Percentiles rank a stretch among this genome's conserved stretches.
phyloP scores from a whole-genome alignment of 2,329 filamentous ascomycete species.

The Graphiopsis chlorocephala region DNA sequence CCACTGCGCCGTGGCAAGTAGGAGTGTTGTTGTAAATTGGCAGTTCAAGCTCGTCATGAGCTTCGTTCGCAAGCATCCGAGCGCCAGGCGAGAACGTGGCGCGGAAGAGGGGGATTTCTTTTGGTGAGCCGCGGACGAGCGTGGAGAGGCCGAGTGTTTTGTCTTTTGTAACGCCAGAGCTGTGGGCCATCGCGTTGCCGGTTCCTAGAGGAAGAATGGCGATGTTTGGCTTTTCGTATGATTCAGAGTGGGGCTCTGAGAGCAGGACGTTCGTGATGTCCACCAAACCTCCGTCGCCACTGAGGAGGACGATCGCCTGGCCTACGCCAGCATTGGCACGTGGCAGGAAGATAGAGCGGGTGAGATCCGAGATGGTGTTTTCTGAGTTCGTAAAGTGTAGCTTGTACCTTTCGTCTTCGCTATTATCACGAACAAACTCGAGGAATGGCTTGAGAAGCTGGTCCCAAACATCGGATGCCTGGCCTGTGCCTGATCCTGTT shows the following conservation, averaged over 20 bases:
- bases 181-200: constrained; percentile 50
- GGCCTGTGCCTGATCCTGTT: constrained; percentile 43
- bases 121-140: constrained; percentile 35
- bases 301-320: constrained; percentile 72
- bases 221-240: constrained; percentile 55
- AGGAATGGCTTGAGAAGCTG: constrained; percentile 42
- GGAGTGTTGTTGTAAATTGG: constrained; percentile 33
- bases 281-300: constrained; percentile 81
- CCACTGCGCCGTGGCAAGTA: constrained; percentile 68
- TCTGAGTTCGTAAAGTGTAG: constrained; percentile 61
- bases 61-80: constrained; percentile 43
- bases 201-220: constrained; percentile 53
- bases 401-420: constrained; percentile 38
- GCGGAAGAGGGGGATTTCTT: constrained; percentile 43
- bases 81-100: constrained; percentile 46
- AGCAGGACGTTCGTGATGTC: constrained; percentile 73
- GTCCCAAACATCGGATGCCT: constrained; percentile 41
- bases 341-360: constrained; percentile 48
- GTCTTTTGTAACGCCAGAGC: constrained; percentile 37
- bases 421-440: constrained; percentile 36
- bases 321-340: constrained; percentile 46
- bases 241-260: constrained; percentile 21
- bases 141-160: constrained; percentile 42
- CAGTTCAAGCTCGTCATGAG: constrained; percentile 40
- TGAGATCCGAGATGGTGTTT: constrained; percentile 64